Evolutionary conservation across 495 filamentous ascomycete species (phyloP), one percentile per base, ranked within the genome.

Genomic region (Aspergillus wentii): DNA sequence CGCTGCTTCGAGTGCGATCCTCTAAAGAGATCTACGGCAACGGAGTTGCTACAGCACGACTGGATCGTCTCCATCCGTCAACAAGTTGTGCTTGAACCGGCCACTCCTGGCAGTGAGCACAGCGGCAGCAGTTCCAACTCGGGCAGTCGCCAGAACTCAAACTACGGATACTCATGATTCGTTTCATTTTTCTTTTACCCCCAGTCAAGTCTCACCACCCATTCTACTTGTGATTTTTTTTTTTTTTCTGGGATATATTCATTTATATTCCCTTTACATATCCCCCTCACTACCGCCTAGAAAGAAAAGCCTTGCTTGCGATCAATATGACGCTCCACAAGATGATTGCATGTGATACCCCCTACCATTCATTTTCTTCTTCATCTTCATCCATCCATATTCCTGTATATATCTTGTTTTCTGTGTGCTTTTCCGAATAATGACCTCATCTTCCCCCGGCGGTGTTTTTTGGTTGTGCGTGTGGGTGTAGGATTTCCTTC

Each of bases 21-120:
- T 1, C 70, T 74, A 46, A 79, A 78, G 52, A 69, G 92, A 28
- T 79, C 85, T 7, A 86, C 80, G 13, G 94, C 92, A 11, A 82
- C 88, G 1, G 94, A 97, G 59, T 67, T 98, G 26, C 74, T 98
- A 19, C 88, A 95, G 56, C 89, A 95, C 54, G 90, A 95, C 54
- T 98, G 92, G 92, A 97, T 97, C 47, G 80, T 81, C 54, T 69
- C 64, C 7, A 76, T 85, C 41, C 62, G 78, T 19, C 65, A 71
- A 28, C 79, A 83, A 49, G 64, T 85, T 6, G 72, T 75, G 25
- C 46, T 80, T 25, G 74, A 77, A 33, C 61, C 74, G 11, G 38
- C 59, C 2, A 78, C 72, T 17, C 72, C 76, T 0, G 47, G 56
- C 37, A 70, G 68, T 43, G 62, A 69, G 3, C 40, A 48, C 32